Percentiles rank a stretch among this genome's conserved stretches.
phyloP scores from a whole-genome alignment of 768 basidiomycete genomes.

The Rhodotorula taiwanensis region DNA sequence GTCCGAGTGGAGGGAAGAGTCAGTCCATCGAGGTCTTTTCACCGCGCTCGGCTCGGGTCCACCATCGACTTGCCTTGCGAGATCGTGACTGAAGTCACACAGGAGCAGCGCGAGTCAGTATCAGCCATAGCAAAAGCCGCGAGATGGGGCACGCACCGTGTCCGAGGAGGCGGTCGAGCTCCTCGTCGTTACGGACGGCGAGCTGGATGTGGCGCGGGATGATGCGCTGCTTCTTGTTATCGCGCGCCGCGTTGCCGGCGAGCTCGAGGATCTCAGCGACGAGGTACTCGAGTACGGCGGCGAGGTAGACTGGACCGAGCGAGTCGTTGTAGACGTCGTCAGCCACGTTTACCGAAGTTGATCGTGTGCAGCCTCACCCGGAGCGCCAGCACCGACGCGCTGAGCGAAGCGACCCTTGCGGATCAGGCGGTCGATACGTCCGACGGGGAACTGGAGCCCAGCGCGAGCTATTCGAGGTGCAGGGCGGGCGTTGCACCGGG shows the following conservation, averaged over 20 bases:
- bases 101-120: too few species aligned
- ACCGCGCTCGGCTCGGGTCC: too few species aligned
- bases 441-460: conserved; percentile 7
- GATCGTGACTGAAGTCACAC: conserved; percentile 51
- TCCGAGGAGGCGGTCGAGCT: conserved; percentile 64
- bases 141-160: conserved; percentile 49
- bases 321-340: too few species aligned
- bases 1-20: background rate
- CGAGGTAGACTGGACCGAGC: conserved; percentile 31
- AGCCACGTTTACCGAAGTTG: too few species aligned
- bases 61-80: conserved; percentile 57
- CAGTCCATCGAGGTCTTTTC: too few species aligned
- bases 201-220: conserved; percentile 89
- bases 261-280: conserved; percentile 87
- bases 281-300: conserved; percentile 55
- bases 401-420: background rate
- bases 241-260: conserved; percentile 65
- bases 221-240: conserved; percentile 50
- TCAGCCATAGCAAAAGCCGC: too few species aligned
- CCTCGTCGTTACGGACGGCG: conserved; percentile 58
- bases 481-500: background rate
- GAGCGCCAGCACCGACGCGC: background rate
- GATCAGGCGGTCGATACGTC: background rate
- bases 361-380: background rate
- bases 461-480: background rate